Base-by-base conservation (phyloP, 1,284 basidiomycete genomes). In the Trichosporon coremiiforme region DNA sequence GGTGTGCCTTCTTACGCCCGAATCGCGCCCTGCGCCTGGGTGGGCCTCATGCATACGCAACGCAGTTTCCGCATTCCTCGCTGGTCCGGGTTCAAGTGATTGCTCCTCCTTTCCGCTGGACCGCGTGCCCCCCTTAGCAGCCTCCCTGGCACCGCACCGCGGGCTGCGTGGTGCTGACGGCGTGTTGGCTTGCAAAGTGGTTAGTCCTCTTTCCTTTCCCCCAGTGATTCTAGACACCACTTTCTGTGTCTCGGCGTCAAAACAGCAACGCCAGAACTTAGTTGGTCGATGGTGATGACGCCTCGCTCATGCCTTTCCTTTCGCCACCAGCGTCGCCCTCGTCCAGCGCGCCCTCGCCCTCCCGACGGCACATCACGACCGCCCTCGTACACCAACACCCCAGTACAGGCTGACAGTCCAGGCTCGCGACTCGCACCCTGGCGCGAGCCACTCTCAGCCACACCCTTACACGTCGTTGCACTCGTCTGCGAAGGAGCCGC, bases 341-440 rank as follows among this genome's bases (percentile, higher is more conserved):
- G 57, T 60, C 57, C 57, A 60, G 57, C 57, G 57, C 57, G 57
- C 57, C 57, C 57, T 60, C 57, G 57, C 57, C 57, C 57, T 60
- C 57, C 57, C 31, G 57, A 60, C 57, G 29, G 57, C 57, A 33
- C 57, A 60, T 60, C 57, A 60, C 57, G 12, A 33, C 31, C 57
- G 57, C 57, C 57, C 57, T 60, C 29, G 29, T 35, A 60, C 29
- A 31, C 57, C 29, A 17, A n/a, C 57, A 15, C 31, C 31, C 29
- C 57, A 22, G 31, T 2, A 31, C 57, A 60, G 29, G n/a, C 57
- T 60, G 57, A 60, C 57, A 31, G 57, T 31, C 31, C 57, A 33
- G 57, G 57, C 57, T 33, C n/a, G 57, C 57, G 29, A 9, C 29
- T 60, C 57, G 57, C 57, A 60, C 17, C 17, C 29, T 17, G 15